These are phyloP conservation scores for Rhytidiadelphus loreus DNA, from an alignment of 225 moss, liverwort and hornwort genomes.

Conservation along the genomic window DNA sequence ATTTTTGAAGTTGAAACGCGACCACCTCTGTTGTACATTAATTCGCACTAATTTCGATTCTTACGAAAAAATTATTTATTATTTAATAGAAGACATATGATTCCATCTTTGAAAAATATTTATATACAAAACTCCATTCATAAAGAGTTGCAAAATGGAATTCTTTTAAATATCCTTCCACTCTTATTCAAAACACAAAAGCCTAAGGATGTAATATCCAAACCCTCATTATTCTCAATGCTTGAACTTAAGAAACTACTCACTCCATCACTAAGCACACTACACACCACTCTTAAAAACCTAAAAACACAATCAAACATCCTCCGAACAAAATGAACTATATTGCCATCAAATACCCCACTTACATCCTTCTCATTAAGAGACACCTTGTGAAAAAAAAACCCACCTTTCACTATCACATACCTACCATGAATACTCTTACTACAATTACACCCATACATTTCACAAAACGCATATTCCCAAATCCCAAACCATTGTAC, in stretches of 20 bases:
- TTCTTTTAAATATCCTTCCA: background rate
- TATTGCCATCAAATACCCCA: background rate
- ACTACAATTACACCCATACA: rapidly evolving
- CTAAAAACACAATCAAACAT: background rate
- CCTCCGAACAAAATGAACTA: rapidly evolving
- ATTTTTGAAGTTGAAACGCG: too few species aligned
- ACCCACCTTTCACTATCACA: background rate
- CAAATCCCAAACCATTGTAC: background rate
- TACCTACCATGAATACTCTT: rapidly evolving
- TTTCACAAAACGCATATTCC: rapidly evolving
- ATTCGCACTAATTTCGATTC: too few species aligned
- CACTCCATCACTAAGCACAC: rapidly evolving
- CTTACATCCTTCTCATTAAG: background rate
- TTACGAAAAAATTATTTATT: background rate
- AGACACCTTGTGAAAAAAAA: background rate
- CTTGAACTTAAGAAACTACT: rapidly evolving
- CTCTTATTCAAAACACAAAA: background rate
- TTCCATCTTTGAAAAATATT: too few species aligned
- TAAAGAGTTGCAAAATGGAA: background rate
- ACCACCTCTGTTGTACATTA: too few species aligned
- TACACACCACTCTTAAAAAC: background rate
- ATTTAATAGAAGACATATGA: background rate
- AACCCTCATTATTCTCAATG: rapidly evolving
- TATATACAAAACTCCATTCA: background rate
- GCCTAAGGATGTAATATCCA: rapidly evolving